phyloP scores from a whole-genome alignment of 23 red algal species.

The Cyanidiococcus yangmingshanensis region DNA sequence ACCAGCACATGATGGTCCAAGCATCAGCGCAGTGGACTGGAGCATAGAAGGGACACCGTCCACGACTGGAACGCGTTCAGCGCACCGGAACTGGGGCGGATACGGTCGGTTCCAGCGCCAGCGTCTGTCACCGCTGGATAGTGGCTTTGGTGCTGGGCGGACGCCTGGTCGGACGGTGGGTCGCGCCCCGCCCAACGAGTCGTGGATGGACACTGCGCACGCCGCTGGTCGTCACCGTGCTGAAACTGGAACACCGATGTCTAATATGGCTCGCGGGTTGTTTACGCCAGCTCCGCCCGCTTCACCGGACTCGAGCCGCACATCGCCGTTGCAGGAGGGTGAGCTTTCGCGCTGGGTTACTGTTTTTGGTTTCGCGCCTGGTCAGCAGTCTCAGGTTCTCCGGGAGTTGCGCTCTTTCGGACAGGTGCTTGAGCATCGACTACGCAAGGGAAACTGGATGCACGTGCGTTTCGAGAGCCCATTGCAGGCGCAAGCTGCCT shows the following conservation, averaged over 20 bases:
- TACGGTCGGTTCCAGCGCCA: constrained; percentile 9
- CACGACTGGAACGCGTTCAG: neutral
- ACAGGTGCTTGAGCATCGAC: constrained; percentile 40
- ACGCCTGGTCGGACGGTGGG: neutral
- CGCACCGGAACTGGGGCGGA: constrained; percentile 19
- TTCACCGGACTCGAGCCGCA: neutral
- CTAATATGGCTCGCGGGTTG: neutral
- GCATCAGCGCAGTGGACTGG: neutral
- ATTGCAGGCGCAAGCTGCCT: constrained; percentile 53
- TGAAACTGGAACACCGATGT: neutral
- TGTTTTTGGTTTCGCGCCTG: constrained; percentile 71
- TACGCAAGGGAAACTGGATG: constrained; percentile 76
- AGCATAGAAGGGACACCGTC: neutral
- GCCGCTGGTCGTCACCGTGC: neutral
- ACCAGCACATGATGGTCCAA: neutral
- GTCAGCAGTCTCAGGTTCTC: constrained; percentile 39
- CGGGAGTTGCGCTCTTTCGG: constrained; percentile 66
- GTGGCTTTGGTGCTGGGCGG: neutral
- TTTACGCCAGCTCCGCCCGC: neutral
- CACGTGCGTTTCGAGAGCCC: constrained; percentile 57
- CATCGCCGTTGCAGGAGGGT: neutral
- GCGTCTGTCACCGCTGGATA: neutral
- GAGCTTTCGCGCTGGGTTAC: constrained; percentile 64
- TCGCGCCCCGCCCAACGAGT: constrained; percentile 3
- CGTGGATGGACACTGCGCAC: neutral